Base-by-base conservation (phyloP, 441 rosid genomes). In the Erysimum cheiri region DNA sequence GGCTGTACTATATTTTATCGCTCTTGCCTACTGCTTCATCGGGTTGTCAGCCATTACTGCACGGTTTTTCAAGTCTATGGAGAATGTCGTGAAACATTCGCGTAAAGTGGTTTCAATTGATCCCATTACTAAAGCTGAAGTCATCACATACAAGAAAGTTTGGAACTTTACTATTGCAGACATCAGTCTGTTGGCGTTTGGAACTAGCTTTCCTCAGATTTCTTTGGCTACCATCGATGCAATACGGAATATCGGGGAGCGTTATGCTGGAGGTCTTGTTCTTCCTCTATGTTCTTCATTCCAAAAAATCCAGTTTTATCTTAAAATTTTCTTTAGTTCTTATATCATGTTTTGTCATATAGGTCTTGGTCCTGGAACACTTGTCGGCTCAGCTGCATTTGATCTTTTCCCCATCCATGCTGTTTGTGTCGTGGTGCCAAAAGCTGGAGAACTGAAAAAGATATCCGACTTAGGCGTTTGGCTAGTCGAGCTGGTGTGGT, bases 301-400 rank as follows among this genome's bases (percentile, higher is more conserved):
- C 61, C 50, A 28, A 4, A 19, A 19, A 39, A 14, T 55, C 8
- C n/a, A 4, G 6, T 22, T 48, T 37, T 35, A 10, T 24, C 67
- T 41, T 28, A n/a, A 17, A 39, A 59, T 1, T 12, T 41, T 52
- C 24, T 12, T 67, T 29, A 55, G 10, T 40, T 48, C 65, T 41
- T 22, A 12, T 22, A 70, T 37, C 29, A 26, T 74, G 62, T 35
- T 41, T 11, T 74, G 14, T 56, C 60, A 8, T 48, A 28, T 69
- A 91, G 97, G 97, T 74, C 80, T 93, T 80, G 97, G 98, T 73
- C 98, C 97, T 36, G 98, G 96, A 83, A 93, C 98, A 6, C 98
- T 93, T 58, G 95, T 91, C 74, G 98, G 98, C 64, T 93, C 98
- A 5, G 98, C 98, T 64, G 98, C 98, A 28, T 93, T 93, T 73